A percentile compares a stretch with the other conserved stretches of the same genome.
phyloP scores from a whole-genome alignment of 306 rosid species.

The Gastrolobium villosum region DNA sequence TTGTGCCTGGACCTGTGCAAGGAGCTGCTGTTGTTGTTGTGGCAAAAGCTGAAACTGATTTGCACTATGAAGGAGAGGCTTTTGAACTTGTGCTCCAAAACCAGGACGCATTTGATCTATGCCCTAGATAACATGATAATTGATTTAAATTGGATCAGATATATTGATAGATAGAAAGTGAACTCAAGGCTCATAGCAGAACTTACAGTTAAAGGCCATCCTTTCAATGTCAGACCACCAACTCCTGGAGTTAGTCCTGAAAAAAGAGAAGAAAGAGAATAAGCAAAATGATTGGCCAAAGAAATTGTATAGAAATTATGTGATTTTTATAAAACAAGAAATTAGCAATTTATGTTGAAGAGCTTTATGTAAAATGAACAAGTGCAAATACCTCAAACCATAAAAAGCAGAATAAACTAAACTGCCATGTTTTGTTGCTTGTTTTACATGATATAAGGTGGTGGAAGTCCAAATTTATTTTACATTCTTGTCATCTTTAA shows the following conservation, averaged over 20 bases:
- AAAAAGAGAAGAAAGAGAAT: conserved; percentile 47
- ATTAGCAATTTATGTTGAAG: conserved; percentile 18
- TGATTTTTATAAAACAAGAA: conserved; percentile 3
- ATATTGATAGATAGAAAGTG: conserved; percentile 31
- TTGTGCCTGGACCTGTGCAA: conserved; percentile 91
- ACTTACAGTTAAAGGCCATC: conserved; percentile 98
- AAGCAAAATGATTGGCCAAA: conserved; percentile 16
- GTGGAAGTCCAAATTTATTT: background rate
- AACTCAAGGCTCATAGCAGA: conserved; percentile 31
- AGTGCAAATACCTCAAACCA: conserved; percentile 13
- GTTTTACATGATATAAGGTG: conserved; percentile 33
- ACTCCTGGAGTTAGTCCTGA: conserved; percentile 82
- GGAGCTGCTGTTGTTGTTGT: conserved; percentile 78
- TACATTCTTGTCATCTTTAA: conserved; percentile 32
- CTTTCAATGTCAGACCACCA: conserved; percentile 85
- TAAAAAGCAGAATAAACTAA: conserved; percentile 43
- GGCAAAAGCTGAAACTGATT: conserved; percentile 91
- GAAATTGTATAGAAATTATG: conserved; percentile 14
- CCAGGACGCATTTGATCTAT: conserved; percentile 88
- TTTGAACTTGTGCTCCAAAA: conserved; percentile 86
- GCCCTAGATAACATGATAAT: conserved; percentile 68
- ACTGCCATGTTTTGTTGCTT: conserved; percentile 33
- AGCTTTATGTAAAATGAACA: conserved; percentile 20
- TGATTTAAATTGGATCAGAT: conserved; percentile 43
- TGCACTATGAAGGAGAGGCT: conserved; percentile 84